Evolutionary conservation across 768 basidiomycete species (phyloP).

Genomic region (Suillus luteus): DNA sequence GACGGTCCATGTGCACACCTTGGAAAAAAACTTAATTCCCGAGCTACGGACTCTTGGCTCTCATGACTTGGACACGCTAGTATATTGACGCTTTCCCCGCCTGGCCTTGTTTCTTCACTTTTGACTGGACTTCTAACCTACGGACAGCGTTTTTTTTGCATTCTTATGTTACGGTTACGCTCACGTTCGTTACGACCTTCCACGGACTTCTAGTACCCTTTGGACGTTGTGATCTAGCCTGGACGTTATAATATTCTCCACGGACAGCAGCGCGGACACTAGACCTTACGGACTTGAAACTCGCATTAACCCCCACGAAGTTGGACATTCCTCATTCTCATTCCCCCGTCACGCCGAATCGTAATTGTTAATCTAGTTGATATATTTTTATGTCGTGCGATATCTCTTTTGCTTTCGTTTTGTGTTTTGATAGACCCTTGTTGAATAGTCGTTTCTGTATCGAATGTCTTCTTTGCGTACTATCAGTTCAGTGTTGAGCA

Average conservation of each 20-base stretch:
- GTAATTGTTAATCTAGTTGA: slow-evolving; percentile 32
- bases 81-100: slow-evolving; percentile 6
- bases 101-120: neutral
- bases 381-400: slow-evolving; percentile 29
- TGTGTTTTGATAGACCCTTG: slow-evolving; percentile 13
- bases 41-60: slow-evolving; percentile 8
- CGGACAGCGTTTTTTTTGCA: slow-evolving; percentile 17
- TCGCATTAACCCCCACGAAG: slow-evolving; percentile 15
- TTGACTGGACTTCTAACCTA: slow-evolving; percentile 26
- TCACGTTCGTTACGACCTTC: slow-evolving; percentile 28
- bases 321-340: slow-evolving; percentile 9
- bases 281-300: slow-evolving; percentile 26
- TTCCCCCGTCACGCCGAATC: slow-evolving; percentile 7
- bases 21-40: neutral
- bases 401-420: slow-evolving; percentile 11
- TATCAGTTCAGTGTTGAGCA: neutral
- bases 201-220: slow-evolving; percentile 24
- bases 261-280: slow-evolving; percentile 26
- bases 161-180: slow-evolving; percentile 3
- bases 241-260: slow-evolving; percentile 14
- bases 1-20: slow-evolving; percentile 8
- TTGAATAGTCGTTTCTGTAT: slow-evolving; percentile 10
- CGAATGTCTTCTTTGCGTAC: neutral
- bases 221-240: slow-evolving; percentile 15
- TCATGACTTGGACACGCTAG: neutral